Evolutionary conservation across 352 stramenopile genomes (phyloP), one percentile per base, ranked within the genome.

Genomic region (Phytophthora hibernalis): DNA sequence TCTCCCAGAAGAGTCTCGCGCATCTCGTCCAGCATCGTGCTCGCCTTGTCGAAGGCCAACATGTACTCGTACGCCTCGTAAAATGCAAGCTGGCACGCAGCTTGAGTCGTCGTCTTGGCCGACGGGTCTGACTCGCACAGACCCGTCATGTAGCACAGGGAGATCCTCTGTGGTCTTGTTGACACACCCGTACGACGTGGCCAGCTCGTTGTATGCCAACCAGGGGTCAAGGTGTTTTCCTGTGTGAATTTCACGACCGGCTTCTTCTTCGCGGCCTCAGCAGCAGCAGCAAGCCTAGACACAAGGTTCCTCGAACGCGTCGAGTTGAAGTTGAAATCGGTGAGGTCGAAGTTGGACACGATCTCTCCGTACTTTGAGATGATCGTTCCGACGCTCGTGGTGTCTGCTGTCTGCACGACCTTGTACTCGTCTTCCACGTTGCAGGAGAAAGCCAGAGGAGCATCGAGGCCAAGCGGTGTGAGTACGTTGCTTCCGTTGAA

Each of bases 401-500:
- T 82, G 50, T 92, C 76, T 0, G 82, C 77, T 0, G 44, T 58
- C n/a, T 71, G 67, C 9, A 91, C 54, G 2, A 73, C 52, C 0
- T 64, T 62, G 61, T 90, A 91, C 31, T 80, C 74, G 12, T 95
- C 87, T 45, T 89, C 80, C 8, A 92, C 50, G 10, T 74, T 74
- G 54, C 87, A 95, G 26, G 85, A 89, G 61, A 91, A 92, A 0
- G 57, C 65, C 21, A 93, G 49, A 11, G 75, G 62, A 2, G 61
- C 24, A 6, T 92, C 75, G 8, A 95, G 70, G 1, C 77, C 64
- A 1, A 95, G 65, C 2, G 87, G 81, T n/a, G 66, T 54, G 6
- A 93, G 68, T 16, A 91, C 77, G 61, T 72, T 82, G 31, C 53
- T 86, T 59, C 87, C 83, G n/a, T 86, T 76, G 55, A 95, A 91